Evolutionary conservation across 148 eudicot species (phyloP).

Genomic region (Persicaria tinctoria): DNA sequence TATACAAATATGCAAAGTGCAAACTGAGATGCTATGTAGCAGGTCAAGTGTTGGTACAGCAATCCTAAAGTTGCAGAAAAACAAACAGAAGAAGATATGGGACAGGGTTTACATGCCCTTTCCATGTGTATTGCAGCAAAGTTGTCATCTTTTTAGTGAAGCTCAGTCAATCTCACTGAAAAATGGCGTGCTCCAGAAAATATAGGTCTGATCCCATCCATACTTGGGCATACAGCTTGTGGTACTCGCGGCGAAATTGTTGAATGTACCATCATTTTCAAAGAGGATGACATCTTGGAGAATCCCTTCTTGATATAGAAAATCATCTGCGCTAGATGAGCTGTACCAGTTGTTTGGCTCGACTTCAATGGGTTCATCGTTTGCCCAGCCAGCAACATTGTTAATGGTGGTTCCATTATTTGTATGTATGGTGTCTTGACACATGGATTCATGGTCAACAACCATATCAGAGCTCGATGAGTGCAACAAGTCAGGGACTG

Average conservation of each 20-base stretch:
- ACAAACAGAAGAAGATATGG: no score
- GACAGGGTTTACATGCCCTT: no score
- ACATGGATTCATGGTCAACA: neutral
- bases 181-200: conserved; percentile 27
- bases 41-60: no score
- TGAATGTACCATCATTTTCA: neutral
- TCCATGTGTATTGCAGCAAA: neutral
- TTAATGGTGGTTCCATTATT: neutral
- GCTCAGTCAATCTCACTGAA: conserved; percentile 1
- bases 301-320: neutral
- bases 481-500: conserved; percentile 2
- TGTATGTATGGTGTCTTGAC: neutral
- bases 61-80: no score
- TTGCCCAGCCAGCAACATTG: no score
- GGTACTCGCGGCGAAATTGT: neutral
- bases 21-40: no score
- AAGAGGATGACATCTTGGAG: neutral
- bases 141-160: neutral
- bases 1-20: no score
- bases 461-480: neutral
- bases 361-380: no score
- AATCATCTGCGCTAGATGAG: neutral
- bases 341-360: neutral
- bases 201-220: conserved; percentile 22
- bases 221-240: neutral